Percentiles rank a stretch among this genome's conserved stretches.
Evolutionary conservation across 495 filamentous ascomycete genomes (phyloP).

Genomic region (Jackrogersella multiformis): DNA sequence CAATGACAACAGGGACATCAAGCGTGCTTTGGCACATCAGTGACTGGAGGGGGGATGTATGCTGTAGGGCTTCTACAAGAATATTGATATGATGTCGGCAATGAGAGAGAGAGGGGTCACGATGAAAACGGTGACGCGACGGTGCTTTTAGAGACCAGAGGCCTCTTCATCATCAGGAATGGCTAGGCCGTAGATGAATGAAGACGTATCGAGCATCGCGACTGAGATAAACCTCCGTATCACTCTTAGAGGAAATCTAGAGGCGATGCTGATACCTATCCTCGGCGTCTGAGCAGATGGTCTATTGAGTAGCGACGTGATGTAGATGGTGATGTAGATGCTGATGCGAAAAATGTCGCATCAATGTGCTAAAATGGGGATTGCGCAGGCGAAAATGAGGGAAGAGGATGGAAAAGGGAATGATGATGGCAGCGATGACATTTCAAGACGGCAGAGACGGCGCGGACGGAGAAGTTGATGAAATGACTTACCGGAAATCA

Average conservation of each 20-base stretch:
- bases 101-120: constrained; percentile 4
- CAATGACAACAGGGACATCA: not conserved
- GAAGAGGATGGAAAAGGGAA: constrained; percentile 2
- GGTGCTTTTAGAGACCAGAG: constrained; percentile 2
- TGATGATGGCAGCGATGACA: constrained; percentile 19
- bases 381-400: constrained; percentile 14
- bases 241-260: constrained; percentile 16
- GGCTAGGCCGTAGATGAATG: constrained; percentile 9
- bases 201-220: constrained; percentile 9
- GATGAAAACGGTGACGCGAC: constrained; percentile 2
- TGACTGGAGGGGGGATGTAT: constrained; percentile 5
- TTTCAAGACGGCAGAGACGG: not conserved
- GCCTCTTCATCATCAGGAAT: constrained; percentile 13
- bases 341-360: constrained; percentile 28
- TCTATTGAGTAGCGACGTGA: not conserved
- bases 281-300: constrained; percentile 2
- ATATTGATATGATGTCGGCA: constrained; percentile 14
- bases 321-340: constrained; percentile 2
- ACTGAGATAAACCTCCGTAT: constrained; percentile 18
- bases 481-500: constrained; percentile 44
- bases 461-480: constrained; percentile 3
- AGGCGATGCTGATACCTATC: not conserved
- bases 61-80: not conserved
- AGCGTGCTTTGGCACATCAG: not conserved
- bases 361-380: not conserved